Evolutionary conservation across 2,329 filamentous ascomycete species (phyloP), one percentile per base, ranked within the genome.

Genomic region (Xylariaceae sp.): DNA sequence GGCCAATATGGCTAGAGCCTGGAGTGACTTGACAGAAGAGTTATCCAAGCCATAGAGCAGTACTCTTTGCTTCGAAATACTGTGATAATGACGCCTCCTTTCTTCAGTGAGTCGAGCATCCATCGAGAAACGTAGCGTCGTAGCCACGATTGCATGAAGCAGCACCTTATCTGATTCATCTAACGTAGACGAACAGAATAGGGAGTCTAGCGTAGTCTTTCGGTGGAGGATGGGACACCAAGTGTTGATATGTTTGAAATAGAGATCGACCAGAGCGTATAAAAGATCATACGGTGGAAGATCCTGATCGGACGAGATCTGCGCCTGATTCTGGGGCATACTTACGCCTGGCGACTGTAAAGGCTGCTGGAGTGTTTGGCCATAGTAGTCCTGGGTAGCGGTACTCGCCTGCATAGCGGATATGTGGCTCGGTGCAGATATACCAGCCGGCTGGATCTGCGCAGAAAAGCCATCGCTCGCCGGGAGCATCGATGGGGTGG

Each of bases 161-260:
- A 96, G 78, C 57, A 96, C 88, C 48, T 88, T 82, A 70, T 96
- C 92, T 1, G 88, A 86, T 73, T 95, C 90, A 44, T 92, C 88
- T 1, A 94, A 77, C 1, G 87, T 83, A 0, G 86, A 84, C 1
- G 87, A 84, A 0, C 90, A 90, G 66, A 96, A 96, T 0, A 96
- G 79, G 0, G 86, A 85, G 66, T 96, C 89, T 7, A 96, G 74
- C 0, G 91, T 96, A 3, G 88, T 86, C 68, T 89, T 86, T 18
- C 90, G 85, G 73, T 96, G 90, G n/a, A 96, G 78, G 23, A 96
- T 94, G 0, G 92, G 92, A 71, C 91, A 96, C 88, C 88, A 92
- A 0, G 87, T 88, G 68, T 91, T 90, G 71, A 91, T 84, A 68
- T 91, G 86, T 63, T 90, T 89, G 68, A 92, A 92, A 70, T 90